Conservation (phyloP, 2,329 filamentous ascomycete genomes). For the Ceratocystis alfenasii region DNA sequence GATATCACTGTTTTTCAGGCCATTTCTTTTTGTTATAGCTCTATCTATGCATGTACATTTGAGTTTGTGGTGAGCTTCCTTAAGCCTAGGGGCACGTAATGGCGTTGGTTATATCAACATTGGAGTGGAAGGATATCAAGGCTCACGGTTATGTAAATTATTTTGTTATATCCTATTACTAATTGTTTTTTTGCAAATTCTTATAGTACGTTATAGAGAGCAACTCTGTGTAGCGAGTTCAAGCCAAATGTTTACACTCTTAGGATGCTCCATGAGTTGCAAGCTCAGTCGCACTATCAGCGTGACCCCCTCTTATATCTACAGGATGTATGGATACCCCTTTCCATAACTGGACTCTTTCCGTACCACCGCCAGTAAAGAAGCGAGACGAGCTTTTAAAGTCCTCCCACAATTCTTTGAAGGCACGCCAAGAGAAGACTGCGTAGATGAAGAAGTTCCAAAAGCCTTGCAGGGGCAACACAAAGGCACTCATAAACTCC, state of each 20-base stretch:
- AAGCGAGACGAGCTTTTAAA: constrained; percentile 21
- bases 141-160: too few species aligned
- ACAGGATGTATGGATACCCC: neutral
- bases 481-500: constrained; percentile 54
- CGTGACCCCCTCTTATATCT: neutral
- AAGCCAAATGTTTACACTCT: neutral
- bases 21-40: constrained; percentile 7
- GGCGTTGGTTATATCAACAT: too few species aligned
- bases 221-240: neutral
- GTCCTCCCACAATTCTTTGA: constrained; percentile 29
- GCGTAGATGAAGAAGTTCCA: constrained; percentile 67
- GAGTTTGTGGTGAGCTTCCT: too few species aligned
- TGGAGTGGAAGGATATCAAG: too few species aligned
- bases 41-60: too few species aligned
- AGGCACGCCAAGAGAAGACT: constrained; percentile 49
- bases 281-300: neutral
- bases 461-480: constrained; percentile 63
- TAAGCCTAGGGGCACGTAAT: too few species aligned
- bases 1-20: constrained; percentile 1
- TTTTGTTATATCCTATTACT: too few species aligned
- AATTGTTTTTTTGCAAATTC: too few species aligned
- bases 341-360: neutral
- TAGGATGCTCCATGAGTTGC: neutral
- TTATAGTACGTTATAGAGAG: too few species aligned
- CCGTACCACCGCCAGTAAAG: neutral